Percentiles rank a stretch among this genome's conserved stretches.
Evolutionary conservation across 1,284 basidiomycete genomes (phyloP).

Genomic region (Rhodotorula sp.): DNA sequence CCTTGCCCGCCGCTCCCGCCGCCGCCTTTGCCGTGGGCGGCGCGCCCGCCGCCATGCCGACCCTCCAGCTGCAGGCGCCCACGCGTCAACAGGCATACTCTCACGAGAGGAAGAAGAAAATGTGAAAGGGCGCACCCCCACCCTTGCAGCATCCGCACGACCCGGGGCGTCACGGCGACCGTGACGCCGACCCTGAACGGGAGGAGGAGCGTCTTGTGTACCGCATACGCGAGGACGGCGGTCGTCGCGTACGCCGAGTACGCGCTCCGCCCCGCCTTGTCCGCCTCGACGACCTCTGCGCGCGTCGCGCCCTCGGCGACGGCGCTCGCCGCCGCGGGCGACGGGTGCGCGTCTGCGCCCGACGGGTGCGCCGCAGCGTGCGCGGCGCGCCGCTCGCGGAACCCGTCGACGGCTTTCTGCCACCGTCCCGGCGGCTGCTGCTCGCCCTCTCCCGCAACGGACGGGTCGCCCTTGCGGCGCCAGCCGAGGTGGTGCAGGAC

Average conservation of each 20-base stretch:
- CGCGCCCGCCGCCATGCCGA: slow-evolving; percentile 16
- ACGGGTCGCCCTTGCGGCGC: slow-evolving; percentile 32
- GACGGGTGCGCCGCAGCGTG: slow-evolving; percentile 2
- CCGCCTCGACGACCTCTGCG: not conserved
- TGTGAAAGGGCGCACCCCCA: slow-evolving; percentile 30
- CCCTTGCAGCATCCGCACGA: slow-evolving; percentile 28
- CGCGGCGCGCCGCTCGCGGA: not conserved
- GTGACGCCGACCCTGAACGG: slow-evolving; percentile 87
- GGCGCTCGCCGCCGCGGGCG: slow-evolving; percentile 2
- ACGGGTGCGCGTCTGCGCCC: slow-evolving; percentile 17
- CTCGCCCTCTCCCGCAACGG: slow-evolving; percentile 52
- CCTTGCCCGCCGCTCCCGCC: slow-evolving; percentile 7
- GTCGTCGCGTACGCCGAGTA: slow-evolving; percentile 76
- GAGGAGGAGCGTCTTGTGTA: slow-evolving; percentile 94
- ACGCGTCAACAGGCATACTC: not conserved
- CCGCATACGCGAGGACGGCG: slow-evolving; percentile 85
- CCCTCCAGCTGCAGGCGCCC: slow-evolving; percentile 28
- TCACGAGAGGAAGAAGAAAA: not conserved
- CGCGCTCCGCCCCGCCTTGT: not conserved
- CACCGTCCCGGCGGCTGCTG: slow-evolving; percentile 42
- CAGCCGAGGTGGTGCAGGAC: slow-evolving; percentile 53
- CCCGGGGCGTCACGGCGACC: slow-evolving; percentile 49
- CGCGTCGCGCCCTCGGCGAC: not conserved
- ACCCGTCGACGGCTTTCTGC: slow-evolving; percentile 1
- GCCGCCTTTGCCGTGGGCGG: slow-evolving; percentile 2